Base-by-base conservation (phyloP, 768 basidiomycete genomes). In the Tephrocybe sp. region DNA sequence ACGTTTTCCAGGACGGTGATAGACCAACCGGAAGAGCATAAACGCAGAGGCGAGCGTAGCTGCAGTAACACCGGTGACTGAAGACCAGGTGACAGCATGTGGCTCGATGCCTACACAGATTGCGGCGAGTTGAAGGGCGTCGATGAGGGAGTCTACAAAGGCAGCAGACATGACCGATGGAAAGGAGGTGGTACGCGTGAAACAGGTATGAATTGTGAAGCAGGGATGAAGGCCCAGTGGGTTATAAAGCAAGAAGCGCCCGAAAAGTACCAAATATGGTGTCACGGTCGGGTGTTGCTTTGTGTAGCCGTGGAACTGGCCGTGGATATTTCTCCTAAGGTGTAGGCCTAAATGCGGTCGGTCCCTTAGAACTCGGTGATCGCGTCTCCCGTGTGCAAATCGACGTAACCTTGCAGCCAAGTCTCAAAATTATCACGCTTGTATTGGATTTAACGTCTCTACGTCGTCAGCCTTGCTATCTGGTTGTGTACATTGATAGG, bases 21-120 rank as follows among this genome's bases (percentile, higher is more conserved):
- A 83, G 73, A 25, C 66, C 68, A 48, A 80, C 76, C 0, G 54
- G 54, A 17, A 36, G 17, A 36, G 17, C 5, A n/a, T 5, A 17
- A 36, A 17, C 6, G 34, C 34, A 17, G 17, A 17, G 5, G 34
- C 34, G 17, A 17, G 11, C 14, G 34, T 17, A 4, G 34, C 34
- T 36, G 15, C 17, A 4, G 28, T 45, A 89, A 67, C n/a, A 77
- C 61, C 4, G 88, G 86, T 58, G 83, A 85, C 18, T 72, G 45
- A 45, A 11, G 51, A 46, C 56, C 56, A 57, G 46, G 51, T 53
- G 50, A 52, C 8, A n/a, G 47, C n/a, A 11, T 33, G 34, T 0
- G 38, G 37, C 6, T 45, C 41, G 7, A 51, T 20, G 7, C 53
- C 34, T 36, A 36, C 14, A 15, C 15, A 14, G 11, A n/a, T 26